Conservation (phyloP, 768 basidiomycete genomes). For the Tephrocybe sp. region DNA sequence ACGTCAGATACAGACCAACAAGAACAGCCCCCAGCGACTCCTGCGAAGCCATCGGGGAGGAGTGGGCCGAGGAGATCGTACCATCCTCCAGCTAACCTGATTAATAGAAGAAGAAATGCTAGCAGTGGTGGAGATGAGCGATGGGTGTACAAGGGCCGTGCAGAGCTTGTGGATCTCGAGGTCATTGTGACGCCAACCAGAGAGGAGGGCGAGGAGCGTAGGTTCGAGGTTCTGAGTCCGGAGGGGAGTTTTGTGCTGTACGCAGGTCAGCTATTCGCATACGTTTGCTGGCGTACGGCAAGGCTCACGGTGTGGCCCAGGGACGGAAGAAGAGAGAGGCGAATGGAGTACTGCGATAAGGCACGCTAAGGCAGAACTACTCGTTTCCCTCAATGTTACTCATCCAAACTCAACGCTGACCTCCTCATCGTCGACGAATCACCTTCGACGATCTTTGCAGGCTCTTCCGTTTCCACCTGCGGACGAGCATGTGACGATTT, state of each 20-base stretch:
- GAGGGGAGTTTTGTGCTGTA: constrained; percentile 76
- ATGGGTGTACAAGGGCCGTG: constrained; percentile 73
- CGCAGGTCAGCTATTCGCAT: constrained; percentile 45
- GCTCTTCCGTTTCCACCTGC: constrained; percentile 69
- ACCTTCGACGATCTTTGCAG: constrained; percentile 71
- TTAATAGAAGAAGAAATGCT: constrained; percentile 31
- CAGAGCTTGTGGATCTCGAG: constrained; percentile 73
- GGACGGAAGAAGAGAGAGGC: constrained; percentile 54
- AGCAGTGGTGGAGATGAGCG: constrained; percentile 58
- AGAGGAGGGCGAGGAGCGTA: constrained; percentile 51
- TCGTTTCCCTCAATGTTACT: constrained; percentile 68
- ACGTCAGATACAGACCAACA: background rate
- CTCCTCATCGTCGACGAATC: constrained; percentile 72
- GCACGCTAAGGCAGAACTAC: constrained; percentile 65
- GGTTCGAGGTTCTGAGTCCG: constrained; percentile 76
- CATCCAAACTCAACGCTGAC: constrained; percentile 83
- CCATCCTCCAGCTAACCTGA: constrained; percentile 29
- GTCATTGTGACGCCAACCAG: constrained; percentile 56
- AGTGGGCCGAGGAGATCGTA: constrained; percentile 21
- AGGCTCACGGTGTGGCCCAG: constrained; percentile 29
- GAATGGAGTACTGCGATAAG: constrained; percentile 71
- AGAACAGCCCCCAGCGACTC: constrained; percentile 21
- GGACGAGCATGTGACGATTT: constrained; percentile 41
- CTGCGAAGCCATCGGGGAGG: constrained; percentile 10
- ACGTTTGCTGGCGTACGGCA: background rate